Conservation (phyloP, 2,329 filamentous ascomycete species). For the Capronia epimyces region DNA sequence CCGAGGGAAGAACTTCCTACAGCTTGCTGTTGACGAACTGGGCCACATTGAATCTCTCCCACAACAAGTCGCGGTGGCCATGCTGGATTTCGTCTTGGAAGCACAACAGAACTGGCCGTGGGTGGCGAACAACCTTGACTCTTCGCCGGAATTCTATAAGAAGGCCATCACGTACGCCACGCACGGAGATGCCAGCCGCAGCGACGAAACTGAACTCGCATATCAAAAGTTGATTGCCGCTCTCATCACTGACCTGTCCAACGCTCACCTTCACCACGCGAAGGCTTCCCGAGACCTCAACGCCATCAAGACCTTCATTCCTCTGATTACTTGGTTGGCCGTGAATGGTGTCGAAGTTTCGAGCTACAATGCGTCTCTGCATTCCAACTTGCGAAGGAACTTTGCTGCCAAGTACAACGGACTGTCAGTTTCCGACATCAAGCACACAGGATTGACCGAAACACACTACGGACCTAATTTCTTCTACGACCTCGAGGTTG, state of each 20-base stretch:
- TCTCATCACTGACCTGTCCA: slow-evolving; percentile 77
- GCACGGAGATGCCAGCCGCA: slow-evolving; percentile 52
- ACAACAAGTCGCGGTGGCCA: slow-evolving; percentile 61
- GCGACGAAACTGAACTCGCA: slow-evolving; percentile 43
- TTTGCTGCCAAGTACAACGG: slow-evolving; percentile 71
- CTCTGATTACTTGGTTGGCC: slow-evolving; percentile 72
- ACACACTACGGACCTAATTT: slow-evolving; percentile 67
- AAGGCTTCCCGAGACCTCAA: slow-evolving; percentile 66
- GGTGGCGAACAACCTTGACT: slow-evolving; percentile 75
- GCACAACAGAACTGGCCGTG: slow-evolving; percentile 95
- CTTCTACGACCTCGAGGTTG: slow-evolving; percentile 76
- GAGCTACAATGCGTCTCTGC: slow-evolving; percentile 80
- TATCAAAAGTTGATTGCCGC: slow-evolving; percentile 68
- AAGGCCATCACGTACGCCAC: slow-evolving; percentile 66
- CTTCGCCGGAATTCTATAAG: slow-evolving; percentile 67
- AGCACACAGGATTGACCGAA: slow-evolving; percentile 63
- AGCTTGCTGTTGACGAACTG: slow-evolving; percentile 66
- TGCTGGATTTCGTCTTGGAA: slow-evolving; percentile 79
- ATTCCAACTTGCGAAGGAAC: slow-evolving; percentile 78
- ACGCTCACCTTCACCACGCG: slow-evolving; percentile 82
- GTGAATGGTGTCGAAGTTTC: slow-evolving; percentile 72
- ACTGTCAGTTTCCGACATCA: slow-evolving; percentile 71
- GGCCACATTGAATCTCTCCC: slow-evolving; percentile 60
- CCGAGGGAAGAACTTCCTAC: slow-evolving; percentile 63
- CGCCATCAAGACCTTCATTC: slow-evolving; percentile 65